These are phyloP conservation scores for Ceratobasidium sp. DNA, from an alignment of 1,284 basidiomycete species.

Conservation along the genomic window DNA sequence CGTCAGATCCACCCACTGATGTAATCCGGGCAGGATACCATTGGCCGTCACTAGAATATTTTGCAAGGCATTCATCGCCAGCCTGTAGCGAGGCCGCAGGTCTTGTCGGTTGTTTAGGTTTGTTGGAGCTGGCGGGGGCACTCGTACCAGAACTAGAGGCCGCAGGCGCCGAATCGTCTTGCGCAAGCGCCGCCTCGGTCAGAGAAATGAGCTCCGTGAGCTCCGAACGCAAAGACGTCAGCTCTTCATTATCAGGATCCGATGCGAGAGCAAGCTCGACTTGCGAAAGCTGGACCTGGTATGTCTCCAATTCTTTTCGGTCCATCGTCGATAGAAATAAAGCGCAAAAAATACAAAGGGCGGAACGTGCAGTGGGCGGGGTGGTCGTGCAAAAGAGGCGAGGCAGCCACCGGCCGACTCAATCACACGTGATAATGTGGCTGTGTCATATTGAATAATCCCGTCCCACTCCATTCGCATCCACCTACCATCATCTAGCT, in stretches of 20 bases:
- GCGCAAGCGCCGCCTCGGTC: constrained; percentile 74
- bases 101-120: constrained; percentile 23
- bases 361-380: background rate
- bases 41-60: constrained; percentile 85
- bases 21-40: constrained; percentile 94
- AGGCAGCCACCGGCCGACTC: constrained; percentile 6
- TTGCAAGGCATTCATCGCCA: constrained; percentile 92
- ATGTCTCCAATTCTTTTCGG: constrained; percentile 78
- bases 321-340: constrained; percentile 18
- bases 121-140: constrained; percentile 56
- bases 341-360: constrained; percentile 4
- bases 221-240: constrained; percentile 75
- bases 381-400: background rate
- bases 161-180: constrained; percentile 55
- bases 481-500: constrained; percentile 17
- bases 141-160: constrained; percentile 64
- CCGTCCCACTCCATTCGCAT: constrained; percentile 6
- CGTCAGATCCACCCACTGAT: constrained; percentile 81
- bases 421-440: constrained; percentile 35
- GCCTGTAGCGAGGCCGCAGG: constrained; percentile 53
- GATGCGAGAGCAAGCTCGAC: constrained; percentile 83
- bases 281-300: constrained; percentile 84
- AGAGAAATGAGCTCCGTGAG: constrained; percentile 88
- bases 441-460: background rate
- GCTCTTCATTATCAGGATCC: constrained; percentile 82